Evolutionary conservation across 805 yeast genomes (phyloP), one percentile per base, ranked within the genome.

Genomic region (Metschnikowia corniflorae): DNA sequence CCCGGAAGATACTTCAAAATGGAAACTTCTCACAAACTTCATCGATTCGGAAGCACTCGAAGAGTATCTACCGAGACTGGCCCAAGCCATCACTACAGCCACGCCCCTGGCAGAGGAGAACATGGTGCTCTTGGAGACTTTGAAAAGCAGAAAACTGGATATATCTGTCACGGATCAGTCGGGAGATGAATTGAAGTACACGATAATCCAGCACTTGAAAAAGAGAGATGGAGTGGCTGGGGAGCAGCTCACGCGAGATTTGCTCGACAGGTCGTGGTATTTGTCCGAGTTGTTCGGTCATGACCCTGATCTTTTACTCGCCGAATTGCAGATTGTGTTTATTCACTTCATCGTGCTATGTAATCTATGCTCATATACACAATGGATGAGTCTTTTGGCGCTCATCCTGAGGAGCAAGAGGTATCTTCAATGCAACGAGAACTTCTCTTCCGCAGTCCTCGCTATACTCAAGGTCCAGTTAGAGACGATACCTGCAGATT

Each of bases 221-320:
- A 54, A 65, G 29, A 54, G 69, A 10, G 60, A 61, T 3, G 24
- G 29, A 0, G 59, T 62, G 10, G 16, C 24, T 12, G 43, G 43
- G 1, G 59, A 65, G 0, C 58, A 60, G 3, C 55, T 68, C 16
- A 80, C 85, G 19, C 51, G 58, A 6, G 77, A 75, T 40, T 73
- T 71, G 12, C 42, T 75, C 13, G 91, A 85, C 53, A 75, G 78
- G 46, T 65, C 83, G 1, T 77, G 85, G 80, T 77, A 75, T 47
- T 49, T 82, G 10, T 47, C 58, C 14, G 44, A 63, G 23, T 50
- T 73, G 6, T 69, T 54, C 27, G 62, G 61, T 16, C 48, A 46
- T 16, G 66, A 53, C 35, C 46, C 28, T 14, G 51, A 50, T 0
- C 30, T 51, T 2, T 43, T 76, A 3, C 42, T 78, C 5, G 77